Base-by-base conservation (phyloP, 2,329 filamentous ascomycete species). In the Sporothrix mexicana region DNA sequence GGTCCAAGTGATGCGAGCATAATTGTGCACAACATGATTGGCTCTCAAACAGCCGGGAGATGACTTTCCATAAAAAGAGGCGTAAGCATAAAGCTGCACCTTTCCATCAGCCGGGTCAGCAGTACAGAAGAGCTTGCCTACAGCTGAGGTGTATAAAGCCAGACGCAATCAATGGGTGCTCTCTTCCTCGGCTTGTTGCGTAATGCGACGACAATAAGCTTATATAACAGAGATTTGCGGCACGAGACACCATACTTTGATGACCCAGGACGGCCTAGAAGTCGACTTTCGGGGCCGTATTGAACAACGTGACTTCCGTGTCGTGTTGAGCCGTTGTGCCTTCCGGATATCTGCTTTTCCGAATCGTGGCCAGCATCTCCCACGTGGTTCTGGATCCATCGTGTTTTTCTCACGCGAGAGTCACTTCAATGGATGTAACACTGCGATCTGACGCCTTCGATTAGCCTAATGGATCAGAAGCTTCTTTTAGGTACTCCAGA, bases 401-500 rank as follows among this genome's bases (percentile, higher is more conserved):
- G 36, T 64, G n/a, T 17, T 17, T 17, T 45, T 55, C 23, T 69
- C 9, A n/a, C 1, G 30, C 15, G 41, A 30, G 49, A 55, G 8
- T 10, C 55, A 1, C 13, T 9, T 36, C 17, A 23, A 43, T 43
- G 49, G 49, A 43, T 69, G 66, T 25, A 55, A 55, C 66, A 55
- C 10, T 55, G 66, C 4, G 49, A 30, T 69, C 49, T 69, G 66
- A 69, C 30, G 17, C 13, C 9, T 55, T 69, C 9, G 47, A 69
- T 69, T 69, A 69, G 66, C 49, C 66, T 69, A 55, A 69, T 69
- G 66, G 25, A 55, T 10, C 15, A 70, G 51, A 70, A 30, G 51
- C 67, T 20, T 70, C n/a, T 69, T 41, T 25, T 17, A 5, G 10
- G 17, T 68, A 47, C 17, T 49, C 2, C 25, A 8, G 7, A 9